These are phyloP conservation scores for Penicillium sp. DNA, from an alignment of 2,329 filamentous ascomycete genomes.

Conservation along the genomic window DNA sequence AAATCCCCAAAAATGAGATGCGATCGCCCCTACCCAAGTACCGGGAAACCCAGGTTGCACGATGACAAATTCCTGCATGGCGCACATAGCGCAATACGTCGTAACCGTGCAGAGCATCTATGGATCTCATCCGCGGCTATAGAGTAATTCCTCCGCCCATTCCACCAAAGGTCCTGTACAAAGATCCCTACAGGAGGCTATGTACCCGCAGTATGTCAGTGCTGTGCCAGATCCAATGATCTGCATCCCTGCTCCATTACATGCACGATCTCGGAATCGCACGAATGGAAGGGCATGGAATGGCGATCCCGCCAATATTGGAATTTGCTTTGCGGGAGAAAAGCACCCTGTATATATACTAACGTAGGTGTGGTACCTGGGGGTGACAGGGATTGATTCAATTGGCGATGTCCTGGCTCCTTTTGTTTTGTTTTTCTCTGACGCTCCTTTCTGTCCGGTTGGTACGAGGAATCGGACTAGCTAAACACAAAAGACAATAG, in stretches of 20 bases:
- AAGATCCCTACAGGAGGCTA: too few relatives aligned
- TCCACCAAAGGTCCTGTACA: constrained; percentile 7
- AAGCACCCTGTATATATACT: too few relatives aligned
- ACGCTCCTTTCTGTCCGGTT: too few relatives aligned
- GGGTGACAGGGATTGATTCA: too few relatives aligned
- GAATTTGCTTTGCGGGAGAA: too few relatives aligned
- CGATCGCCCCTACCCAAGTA: constrained; percentile 14
- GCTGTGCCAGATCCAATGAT: constrained; percentile 24
- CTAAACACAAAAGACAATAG: background rate
- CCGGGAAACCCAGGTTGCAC: constrained; percentile 15
- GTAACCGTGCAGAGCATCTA: too few relatives aligned
- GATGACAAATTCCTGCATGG: constrained; percentile 22
- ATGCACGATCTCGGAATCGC: constrained; percentile 25
- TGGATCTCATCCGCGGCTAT: constrained; percentile 8
- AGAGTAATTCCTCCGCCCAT: constrained; percentile 14
- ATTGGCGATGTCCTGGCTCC: too few relatives aligned
- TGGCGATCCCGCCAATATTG: constrained; percentile 14
- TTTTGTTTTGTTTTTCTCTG: too few relatives aligned
- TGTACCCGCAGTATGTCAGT: too few relatives aligned
- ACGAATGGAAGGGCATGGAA: constrained; percentile 8
- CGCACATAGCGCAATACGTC: too few relatives aligned
- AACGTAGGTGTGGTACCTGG: too few relatives aligned
- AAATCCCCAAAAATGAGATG: constrained; percentile 6
- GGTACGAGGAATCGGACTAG: background rate
- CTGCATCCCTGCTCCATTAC: constrained; percentile 20